Evolutionary conservation across 352 stramenopile genomes (phyloP), one percentile per base, ranked within the genome.

Genomic region (Phytopythium boreale): DNA sequence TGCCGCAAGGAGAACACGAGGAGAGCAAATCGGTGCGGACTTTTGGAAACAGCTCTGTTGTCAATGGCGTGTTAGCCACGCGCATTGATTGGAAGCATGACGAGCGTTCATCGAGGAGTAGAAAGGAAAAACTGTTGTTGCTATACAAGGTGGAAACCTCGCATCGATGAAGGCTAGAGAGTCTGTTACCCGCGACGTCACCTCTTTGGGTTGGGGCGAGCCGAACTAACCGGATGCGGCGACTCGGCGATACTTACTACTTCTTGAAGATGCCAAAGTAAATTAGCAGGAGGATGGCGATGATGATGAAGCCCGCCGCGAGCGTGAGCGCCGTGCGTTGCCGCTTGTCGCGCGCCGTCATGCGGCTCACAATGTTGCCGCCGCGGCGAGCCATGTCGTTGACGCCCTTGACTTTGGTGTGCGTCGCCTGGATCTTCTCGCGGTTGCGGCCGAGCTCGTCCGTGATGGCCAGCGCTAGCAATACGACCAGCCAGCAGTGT

Each of bases 211-310:
- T 36, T 29, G 63, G 34, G 41, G 9, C 10, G 17, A 9, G 22
- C 11, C 8, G 24, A 20, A 57, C 17, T 6, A 55, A 22, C n/a
- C n/a, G 44, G 24, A 24, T 15, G 22, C 20, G 50, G n/a, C 34
- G 34, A 10, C 19, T 36, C 11, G 22, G 27, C 29, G 26, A 7
- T 17, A 19, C 68, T 43, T 71, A 69, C 78, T 80, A 90, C 73
- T 88, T 92, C 65, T 92, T 92, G 75, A 95, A 95, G 66, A 95
- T 91, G 53, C 85, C 85, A 77, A 92, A 94, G 79, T 94, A 94
- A 75, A 95, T 90, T 62, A 95, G 75, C 62, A 95, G 70, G 14
- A 95, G 55, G 67, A 95, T 95, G 37, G 87, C 87, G 61, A 95
- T 55, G 58, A 80, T 75, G 63, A 95, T 94, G 67, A 95, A 92